Percentiles rank a stretch among this genome's conserved stretches.
Evolutionary conservation across 2,329 filamentous ascomycete species (phyloP).

Genomic region (Epichloe sp.): DNA sequence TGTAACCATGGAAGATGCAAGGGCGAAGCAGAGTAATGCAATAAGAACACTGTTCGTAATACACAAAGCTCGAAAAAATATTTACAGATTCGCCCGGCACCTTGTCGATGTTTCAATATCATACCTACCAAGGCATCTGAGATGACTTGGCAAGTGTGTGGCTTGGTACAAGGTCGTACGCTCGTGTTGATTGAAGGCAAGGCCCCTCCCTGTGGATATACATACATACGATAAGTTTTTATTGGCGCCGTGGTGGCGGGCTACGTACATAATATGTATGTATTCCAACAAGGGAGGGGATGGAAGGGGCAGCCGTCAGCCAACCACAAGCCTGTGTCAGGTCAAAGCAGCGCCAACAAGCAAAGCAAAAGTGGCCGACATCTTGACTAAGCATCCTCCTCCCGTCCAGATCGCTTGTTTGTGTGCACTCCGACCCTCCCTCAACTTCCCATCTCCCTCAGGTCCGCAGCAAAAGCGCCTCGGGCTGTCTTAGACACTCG

Average conservation of each 20-base stretch:
- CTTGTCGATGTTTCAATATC: too few species aligned
- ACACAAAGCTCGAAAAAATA: neutral
- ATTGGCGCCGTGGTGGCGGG: neutral
- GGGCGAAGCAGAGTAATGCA: neutral
- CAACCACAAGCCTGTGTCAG: conserved; percentile 1
- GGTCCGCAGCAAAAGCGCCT: neutral
- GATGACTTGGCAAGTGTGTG: too few species aligned
- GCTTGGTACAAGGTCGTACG: too few species aligned
- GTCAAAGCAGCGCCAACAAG: neutral
- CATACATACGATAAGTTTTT: neutral
- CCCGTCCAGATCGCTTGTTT: neutral
- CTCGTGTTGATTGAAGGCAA: too few species aligned
- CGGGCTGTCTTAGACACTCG: neutral
- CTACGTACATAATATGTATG: too few species aligned
- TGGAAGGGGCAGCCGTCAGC: conserved; percentile 2
- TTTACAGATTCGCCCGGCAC: too few species aligned
- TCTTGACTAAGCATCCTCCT: neutral
- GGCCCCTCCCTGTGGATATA: too few species aligned
- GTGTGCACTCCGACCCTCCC: neutral
- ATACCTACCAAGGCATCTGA: too few species aligned
- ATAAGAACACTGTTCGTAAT: neutral
- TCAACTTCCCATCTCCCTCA: neutral
- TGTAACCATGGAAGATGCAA: neutral
- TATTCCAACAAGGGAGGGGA: neutral
- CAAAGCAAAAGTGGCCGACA: neutral